phyloP scores from a whole-genome alignment of 805 yeast species.

The Jamesozyma hellenica region DNA sequence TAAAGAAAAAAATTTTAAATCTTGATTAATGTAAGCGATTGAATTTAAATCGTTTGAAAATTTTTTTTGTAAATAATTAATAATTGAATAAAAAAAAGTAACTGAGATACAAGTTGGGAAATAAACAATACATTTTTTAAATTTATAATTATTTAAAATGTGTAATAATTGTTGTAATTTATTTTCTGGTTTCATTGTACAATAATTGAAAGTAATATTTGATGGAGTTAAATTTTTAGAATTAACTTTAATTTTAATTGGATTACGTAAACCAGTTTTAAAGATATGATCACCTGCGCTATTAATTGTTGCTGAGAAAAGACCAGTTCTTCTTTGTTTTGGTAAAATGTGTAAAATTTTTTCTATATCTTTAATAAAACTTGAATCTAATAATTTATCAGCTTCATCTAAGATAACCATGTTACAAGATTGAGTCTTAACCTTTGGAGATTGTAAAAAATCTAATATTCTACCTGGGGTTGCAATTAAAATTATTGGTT shows the following conservation, averaged over 20 bases:
- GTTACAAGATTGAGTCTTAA: constrained; percentile 56
- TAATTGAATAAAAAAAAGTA: constrained; percentile 56
- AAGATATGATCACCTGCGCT: constrained; percentile 72
- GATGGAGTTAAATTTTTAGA: constrained; percentile 48
- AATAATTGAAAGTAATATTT: constrained; percentile 51
- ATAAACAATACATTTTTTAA: constrained; percentile 77
- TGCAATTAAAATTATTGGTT: constrained; percentile 73
- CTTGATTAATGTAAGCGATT: constrained; percentile 14
- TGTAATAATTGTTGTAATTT: constrained; percentile 54
- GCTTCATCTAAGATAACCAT: constrained; percentile 85
- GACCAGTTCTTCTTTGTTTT: constrained; percentile 84
- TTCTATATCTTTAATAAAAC: constrained; percentile 61
- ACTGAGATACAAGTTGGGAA: constrained; percentile 87
- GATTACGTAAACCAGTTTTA: constrained; percentile 85
- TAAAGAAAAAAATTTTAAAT: constrained; percentile 50
- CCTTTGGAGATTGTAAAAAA: constrained; percentile 47
- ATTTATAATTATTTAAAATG: constrained; percentile 43
- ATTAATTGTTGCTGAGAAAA: constrained; percentile 87
- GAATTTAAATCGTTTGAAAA: constrained; percentile 8
- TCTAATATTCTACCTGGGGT: constrained; percentile 89
- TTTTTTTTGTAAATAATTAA: constrained; percentile 34
- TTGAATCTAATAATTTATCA: constrained; percentile 71
- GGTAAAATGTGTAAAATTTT: constrained; percentile 64
- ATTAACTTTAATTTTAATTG: constrained; percentile 76
- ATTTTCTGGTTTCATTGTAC: constrained; percentile 44